Evolutionary conservation across 148 eudicot genomes (phyloP), one percentile per base, ranked within the genome.

Genomic region (Arbutus unedo): DNA sequence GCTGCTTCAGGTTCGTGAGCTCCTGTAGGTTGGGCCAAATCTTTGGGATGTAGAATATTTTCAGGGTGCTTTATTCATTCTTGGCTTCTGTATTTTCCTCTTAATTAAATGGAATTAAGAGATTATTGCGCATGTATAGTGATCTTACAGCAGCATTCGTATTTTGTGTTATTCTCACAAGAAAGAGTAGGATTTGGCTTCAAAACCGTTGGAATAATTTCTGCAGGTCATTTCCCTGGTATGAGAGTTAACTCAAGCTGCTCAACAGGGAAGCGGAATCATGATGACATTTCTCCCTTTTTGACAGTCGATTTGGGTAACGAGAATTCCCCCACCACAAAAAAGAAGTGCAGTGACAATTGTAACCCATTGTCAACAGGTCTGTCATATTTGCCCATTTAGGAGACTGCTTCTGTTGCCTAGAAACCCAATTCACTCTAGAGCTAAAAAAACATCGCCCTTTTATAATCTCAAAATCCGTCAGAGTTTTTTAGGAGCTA

Each of bases 181-280:
- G 15, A 51, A 8, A 41, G 64, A 21, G 59, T n/a, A 23, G 38
- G 53, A 45, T 13, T n/a, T 21, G 49, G 21, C 45, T 13, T 83
- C 73, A 43, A 19, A 23, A 43, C 21, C 51, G 43, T 54, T 71
- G 74, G 38, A 49, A 57, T 77, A 50, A 78, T 47, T 44, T 71
- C 77, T 44, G 77, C 55, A 82, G 87, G 82, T 23, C 62, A 79
- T 73, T 60, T 71, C 79, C 31, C 57, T 16, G 48, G 77, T 70
- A 41, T 4, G 56, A 83, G 79, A 43, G 78, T n/a, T 66, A 77
- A 77, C 70, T 50, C 76, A 55, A 79, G 78, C 78, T 44, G 53
- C 78, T 81, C 81, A 15, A 51, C 53, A 2, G 85, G 80, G 83
- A 90, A 90, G 84, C 79, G 83, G 80, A 87, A 88, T 81, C 66